Conservation (phyloP, 78 protist species). For the Polysphondylium violaceum region DNA sequence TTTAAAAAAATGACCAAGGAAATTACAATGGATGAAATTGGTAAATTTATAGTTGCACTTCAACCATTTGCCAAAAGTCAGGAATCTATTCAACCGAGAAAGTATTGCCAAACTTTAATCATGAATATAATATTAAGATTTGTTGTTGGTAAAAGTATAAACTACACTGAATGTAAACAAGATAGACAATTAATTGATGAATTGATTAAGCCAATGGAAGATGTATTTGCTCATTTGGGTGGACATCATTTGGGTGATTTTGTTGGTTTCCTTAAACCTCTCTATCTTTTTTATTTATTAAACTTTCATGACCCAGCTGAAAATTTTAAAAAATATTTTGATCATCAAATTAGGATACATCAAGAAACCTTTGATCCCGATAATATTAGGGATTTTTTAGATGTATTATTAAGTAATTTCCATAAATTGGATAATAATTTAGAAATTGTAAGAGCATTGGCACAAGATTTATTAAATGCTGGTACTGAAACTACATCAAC, state of each 20-base stretch:
- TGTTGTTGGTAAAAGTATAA: not conserved
- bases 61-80: not conserved
- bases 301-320: not conserved
- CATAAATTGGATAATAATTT: not conserved
- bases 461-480: not conserved
- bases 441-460: not conserved
- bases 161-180: too few species aligned
- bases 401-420: not conserved
- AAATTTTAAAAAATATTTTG: not conserved
- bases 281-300: not conserved
- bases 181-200: too few species aligned
- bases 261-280: not conserved
- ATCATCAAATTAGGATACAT: not conserved
- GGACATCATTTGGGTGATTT: not conserved
- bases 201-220: not conserved
- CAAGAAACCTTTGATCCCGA: not conserved
- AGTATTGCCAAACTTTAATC: not conserved
- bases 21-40: not conserved
- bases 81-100: not conserved
- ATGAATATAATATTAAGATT: too few species aligned
- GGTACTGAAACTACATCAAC: slow-evolving; percentile 6
- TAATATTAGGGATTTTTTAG: not conserved
- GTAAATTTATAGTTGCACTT: not conserved
- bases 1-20: not conserved
- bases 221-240: not conserved